These are phyloP conservation scores for Canavalia ensiformis DNA, from an alignment of 306 rosid genomes.

Conservation along the genomic window DNA sequence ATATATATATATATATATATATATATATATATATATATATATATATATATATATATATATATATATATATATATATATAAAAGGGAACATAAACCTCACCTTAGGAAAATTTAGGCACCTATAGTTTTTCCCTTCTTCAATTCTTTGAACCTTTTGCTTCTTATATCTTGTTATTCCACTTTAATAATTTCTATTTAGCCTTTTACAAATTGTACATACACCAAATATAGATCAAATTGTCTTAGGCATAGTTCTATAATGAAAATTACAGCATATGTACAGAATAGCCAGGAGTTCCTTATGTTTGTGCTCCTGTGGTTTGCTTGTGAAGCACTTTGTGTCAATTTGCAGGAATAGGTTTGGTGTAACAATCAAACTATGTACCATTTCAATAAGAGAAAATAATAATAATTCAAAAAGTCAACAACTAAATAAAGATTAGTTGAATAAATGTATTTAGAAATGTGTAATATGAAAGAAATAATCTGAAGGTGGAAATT, in stretches of 20 bases:
- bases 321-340: slow-evolving; percentile 51
- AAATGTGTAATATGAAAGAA: slow-evolving; percentile 42
- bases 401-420: slow-evolving; percentile 17
- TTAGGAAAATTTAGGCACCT: neutral
- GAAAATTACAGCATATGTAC: slow-evolving; percentile 34
- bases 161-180: slow-evolving; percentile 24
- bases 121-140: neutral
- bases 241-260: slow-evolving; percentile 33
- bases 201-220: slow-evolving; percentile 30
- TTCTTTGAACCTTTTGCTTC: slow-evolving; percentile 16
- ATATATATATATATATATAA: neutral
- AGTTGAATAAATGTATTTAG: slow-evolving; percentile 36
- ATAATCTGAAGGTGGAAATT: slow-evolving; percentile 33
- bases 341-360: slow-evolving; percentile 51
- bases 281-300: slow-evolving; percentile 40
- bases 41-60: too few relatives aligned
- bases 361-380: slow-evolving; percentile 43
- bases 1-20: too few relatives aligned
- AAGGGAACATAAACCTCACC: neutral
- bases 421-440: slow-evolving; percentile 43
- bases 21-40: neutral
- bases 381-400: slow-evolving; percentile 11
- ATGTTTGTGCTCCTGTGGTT: slow-evolving; percentile 26
- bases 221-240: slow-evolving; percentile 23
- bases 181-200: neutral